Evolutionary conservation across 2,329 filamentous ascomycete species (phyloP), one percentile per base, ranked within the genome.

Genomic region (Fusarium transvaalense): DNA sequence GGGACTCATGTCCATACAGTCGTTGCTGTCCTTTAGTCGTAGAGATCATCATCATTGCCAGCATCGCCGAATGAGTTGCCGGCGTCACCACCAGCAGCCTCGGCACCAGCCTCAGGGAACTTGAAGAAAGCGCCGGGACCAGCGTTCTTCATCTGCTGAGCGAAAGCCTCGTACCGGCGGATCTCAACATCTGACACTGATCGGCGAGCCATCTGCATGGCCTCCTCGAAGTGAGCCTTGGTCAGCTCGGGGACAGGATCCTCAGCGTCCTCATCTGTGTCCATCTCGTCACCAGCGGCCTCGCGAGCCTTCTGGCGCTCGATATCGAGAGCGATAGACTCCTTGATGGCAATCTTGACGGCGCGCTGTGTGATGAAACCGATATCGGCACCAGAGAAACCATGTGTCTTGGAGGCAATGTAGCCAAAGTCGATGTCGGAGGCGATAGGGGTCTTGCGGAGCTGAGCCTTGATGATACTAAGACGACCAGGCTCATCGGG

Each of bases 261-360:
- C 80, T 98, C 95, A 45, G 81, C 88, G 46, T 93, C 92, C 71
- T 96, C 92, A 41, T 82, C 80, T 19, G 81, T 76, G 52, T 81
- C 80, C 89, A 97, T 95, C 75, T 92, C 91, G 76, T 93, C 92
- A 64, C 92, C 93, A 73, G 91, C 86, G 67, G 92, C 94, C 83
- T 97, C 95, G 59, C 92, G 93, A 76, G 91, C 91, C 89, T 97
- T 97, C 77, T 87, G 86, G 73, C 93, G 92, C 83, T 97, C 92
- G 74, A 99, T 98, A 66, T 98, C 95, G 46, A 87, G 79, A 19
- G 89, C 85, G 75, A 99, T 99, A 31, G 95, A 90, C 85, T 99
- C 91, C 88, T 99, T 99, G 85, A 99, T 99, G 75, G 96, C 96
- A 77, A 98, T 91, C 90, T 99, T 99, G 86, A 97, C 96, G 55